phyloP scores from a whole-genome alignment of 2,329 filamentous ascomycete genomes.

The Clarireedia monteithiana region DNA sequence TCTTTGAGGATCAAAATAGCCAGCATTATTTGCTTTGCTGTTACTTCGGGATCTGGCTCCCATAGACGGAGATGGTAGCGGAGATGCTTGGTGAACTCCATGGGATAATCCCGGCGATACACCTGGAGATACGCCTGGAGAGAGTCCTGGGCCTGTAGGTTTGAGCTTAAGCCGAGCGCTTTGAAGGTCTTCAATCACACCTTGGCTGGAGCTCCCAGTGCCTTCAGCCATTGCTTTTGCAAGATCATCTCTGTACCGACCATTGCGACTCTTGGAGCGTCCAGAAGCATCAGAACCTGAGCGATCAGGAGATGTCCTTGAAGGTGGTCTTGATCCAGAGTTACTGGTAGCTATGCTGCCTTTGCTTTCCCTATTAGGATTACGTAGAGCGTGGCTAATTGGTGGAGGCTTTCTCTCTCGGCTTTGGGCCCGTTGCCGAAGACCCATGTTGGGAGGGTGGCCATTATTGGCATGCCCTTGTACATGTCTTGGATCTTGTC shows the following conservation, averaged over 20 bases:
- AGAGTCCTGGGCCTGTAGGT: slow-evolving; percentile 17
- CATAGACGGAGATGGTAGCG: slow-evolving; percentile 22
- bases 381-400: slow-evolving; percentile 13
- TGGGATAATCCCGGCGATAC: background rate
- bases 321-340: slow-evolving; percentile 23
- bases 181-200: slow-evolving; percentile 20
- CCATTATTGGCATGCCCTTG: slow-evolving; percentile 15
- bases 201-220: slow-evolving; percentile 16
- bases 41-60: slow-evolving; percentile 22
- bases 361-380: slow-evolving; percentile 13
- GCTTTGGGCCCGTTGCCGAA: slow-evolving; percentile 19
- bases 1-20: slow-evolving; percentile 23
- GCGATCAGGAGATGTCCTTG: slow-evolving; percentile 23
- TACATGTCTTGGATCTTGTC: slow-evolving; percentile 11
- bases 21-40: slow-evolving; percentile 18
- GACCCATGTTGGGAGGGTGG: slow-evolving; percentile 17
- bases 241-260: slow-evolving; percentile 25
- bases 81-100: slow-evolving; percentile 16
- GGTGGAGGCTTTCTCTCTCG: slow-evolving; percentile 24
- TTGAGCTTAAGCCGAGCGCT: slow-evolving; percentile 16
- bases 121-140: slow-evolving; percentile 9
- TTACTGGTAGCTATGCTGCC: slow-evolving; percentile 13
- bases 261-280: slow-evolving; percentile 27
- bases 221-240: slow-evolving; percentile 24
- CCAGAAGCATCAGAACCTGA: slow-evolving; percentile 26